Evolutionary conservation across 177 flowering plant species (phyloP).

Genomic region (Vitis hybrid): DNA sequence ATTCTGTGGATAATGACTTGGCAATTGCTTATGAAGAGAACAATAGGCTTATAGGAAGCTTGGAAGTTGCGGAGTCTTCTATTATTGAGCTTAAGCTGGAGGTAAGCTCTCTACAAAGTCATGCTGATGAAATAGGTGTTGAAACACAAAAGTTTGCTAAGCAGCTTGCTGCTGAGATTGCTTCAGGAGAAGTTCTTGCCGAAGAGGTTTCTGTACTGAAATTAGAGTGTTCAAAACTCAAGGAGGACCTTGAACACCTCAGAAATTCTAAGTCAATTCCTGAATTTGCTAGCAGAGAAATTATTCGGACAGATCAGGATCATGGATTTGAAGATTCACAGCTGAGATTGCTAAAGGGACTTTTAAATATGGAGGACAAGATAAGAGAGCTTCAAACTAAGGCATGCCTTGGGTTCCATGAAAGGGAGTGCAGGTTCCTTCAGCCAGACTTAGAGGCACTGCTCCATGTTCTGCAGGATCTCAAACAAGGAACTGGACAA

Average conservation of each 20-base stretch:
- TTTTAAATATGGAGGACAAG: conserved; percentile 59
- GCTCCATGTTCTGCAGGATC: conserved; percentile 45
- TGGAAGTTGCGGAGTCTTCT: conserved; percentile 76
- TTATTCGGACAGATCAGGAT: conserved; percentile 17
- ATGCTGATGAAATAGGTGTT: conserved; percentile 63
- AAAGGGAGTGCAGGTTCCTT: conserved; percentile 41
- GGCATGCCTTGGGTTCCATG: conserved; percentile 41
- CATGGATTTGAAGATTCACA: conserved; percentile 27
- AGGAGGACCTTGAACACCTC: conserved; percentile 53
- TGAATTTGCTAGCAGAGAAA: conserved; percentile 21
- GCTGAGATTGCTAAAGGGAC: conserved; percentile 48
- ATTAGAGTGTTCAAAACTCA: conserved; percentile 65
- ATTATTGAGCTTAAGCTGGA: conserved; percentile 67
- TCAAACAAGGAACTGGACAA: conserved; percentile 42
- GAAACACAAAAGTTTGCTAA: conserved; percentile 61
- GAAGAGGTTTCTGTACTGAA: conserved; percentile 64
- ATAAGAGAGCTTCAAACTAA: conserved; percentile 59
- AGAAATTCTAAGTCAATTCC: conserved; percentile 31
- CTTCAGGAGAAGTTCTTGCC: conserved; percentile 65
- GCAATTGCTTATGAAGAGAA: conserved; percentile 72
- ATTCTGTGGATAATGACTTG: conserved; percentile 61
- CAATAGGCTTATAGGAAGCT: conserved; percentile 57
- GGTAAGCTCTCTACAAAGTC: conserved; percentile 62
- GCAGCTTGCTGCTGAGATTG: conserved; percentile 63
- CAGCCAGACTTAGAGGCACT: conserved; percentile 55